phyloP scores from a whole-genome alignment of 148 eudicot species.

The Agrostemma githago region DNA sequence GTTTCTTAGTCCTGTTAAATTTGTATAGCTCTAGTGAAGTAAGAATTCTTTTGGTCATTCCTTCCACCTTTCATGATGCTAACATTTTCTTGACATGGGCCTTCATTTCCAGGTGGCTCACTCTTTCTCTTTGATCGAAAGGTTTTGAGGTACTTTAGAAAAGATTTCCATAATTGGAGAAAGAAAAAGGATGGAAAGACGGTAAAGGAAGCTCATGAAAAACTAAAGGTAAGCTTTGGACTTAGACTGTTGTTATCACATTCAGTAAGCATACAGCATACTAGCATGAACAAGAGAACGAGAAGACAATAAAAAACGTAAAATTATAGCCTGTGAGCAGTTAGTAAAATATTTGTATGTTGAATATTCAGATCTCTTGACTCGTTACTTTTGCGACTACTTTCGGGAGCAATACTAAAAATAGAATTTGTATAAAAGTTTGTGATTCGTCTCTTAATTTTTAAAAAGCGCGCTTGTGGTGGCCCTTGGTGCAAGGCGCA shows the following conservation, averaged over 20 bases:
- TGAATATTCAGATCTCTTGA: background rate
- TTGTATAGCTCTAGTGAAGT: background rate
- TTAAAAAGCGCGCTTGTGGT: too few species aligned
- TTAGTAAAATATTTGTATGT: background rate
- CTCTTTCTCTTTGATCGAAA: slow-evolving; percentile 76
- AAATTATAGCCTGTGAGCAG: background rate
- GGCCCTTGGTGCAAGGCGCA: too few species aligned
- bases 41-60: slow-evolving; percentile 2
- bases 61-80: background rate
- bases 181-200: slow-evolving; percentile 85
- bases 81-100: slow-evolving; percentile 1
- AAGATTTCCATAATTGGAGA: slow-evolving; percentile 82
- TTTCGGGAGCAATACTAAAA: background rate
- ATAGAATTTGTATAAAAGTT: background rate
- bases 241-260: too few species aligned
- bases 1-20: background rate
- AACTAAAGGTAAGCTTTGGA: slow-evolving; percentile 50
- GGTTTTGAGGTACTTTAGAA: slow-evolving; percentile 78
- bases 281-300: background rate
- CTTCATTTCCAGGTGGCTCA: slow-evolving; percentile 57
- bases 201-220: slow-evolving; percentile 82
- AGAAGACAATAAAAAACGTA: background rate
- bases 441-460: too few species aligned
- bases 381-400: background rate
- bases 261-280: too few species aligned